Evolutionary conservation across 2,329 filamentous ascomycete species (phyloP).

Genomic region (Xylariaceae sp.): DNA sequence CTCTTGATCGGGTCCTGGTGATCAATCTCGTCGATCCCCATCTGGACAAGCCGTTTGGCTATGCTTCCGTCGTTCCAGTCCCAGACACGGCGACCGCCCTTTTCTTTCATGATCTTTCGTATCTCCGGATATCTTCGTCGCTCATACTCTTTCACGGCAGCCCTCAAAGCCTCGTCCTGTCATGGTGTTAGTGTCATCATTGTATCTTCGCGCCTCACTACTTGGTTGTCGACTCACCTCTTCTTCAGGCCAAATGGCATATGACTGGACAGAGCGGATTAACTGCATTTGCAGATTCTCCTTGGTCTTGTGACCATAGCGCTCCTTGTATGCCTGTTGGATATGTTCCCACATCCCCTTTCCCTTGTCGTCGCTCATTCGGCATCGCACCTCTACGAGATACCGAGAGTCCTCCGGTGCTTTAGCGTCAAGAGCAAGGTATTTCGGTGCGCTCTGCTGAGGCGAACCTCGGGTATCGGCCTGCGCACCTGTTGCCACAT

Average conservation of each 20-base stretch:
- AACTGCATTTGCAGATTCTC: conserved; percentile 54
- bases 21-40: conserved; percentile 41
- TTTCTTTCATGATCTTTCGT: conserved; percentile 42
- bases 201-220: background rate
- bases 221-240: conserved; percentile 42
- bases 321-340: conserved; percentile 39
- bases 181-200: conserved; percentile 15
- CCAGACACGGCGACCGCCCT: conserved; percentile 46
- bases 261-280: conserved; percentile 44
- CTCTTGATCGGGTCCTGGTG: conserved; percentile 36
- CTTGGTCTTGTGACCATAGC: conserved; percentile 34
- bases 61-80: conserved; percentile 47
- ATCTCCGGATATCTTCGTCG: conserved; percentile 40
- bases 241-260: conserved; percentile 41
- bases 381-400: conserved; percentile 45
- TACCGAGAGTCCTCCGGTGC: conserved; percentile 45
- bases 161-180: conserved; percentile 39
- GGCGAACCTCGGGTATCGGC: background rate
- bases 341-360: conserved; percentile 56
- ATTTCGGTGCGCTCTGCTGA: conserved; percentile 18
- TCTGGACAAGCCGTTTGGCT: conserved; percentile 44
- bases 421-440: conserved; percentile 36
- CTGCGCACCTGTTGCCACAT: background rate
- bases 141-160: conserved; percentile 34
- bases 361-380: conserved; percentile 43